Evolutionary conservation across 441 rosid genomes (phyloP).

Genomic region (Gossypium gossypioides): DNA sequence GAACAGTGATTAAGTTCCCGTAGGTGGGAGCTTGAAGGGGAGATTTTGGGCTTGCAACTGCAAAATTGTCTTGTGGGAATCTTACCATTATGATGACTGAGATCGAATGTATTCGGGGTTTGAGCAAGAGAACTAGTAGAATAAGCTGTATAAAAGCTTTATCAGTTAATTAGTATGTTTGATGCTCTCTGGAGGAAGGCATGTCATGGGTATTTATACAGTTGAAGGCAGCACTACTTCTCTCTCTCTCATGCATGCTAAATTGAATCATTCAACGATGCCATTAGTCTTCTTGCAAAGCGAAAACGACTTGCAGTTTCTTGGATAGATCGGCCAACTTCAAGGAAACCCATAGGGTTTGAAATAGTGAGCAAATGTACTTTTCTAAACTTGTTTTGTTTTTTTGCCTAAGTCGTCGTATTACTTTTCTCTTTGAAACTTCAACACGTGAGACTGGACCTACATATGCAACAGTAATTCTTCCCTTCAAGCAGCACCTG

Average conservation of each 20-base stretch:
- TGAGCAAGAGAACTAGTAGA: neutral
- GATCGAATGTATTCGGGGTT: neutral
- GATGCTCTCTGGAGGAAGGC: neutral
- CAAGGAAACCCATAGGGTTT: no score
- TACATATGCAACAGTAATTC: neutral
- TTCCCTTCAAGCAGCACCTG: neutral
- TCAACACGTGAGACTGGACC: neutral
- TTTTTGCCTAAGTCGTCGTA: neutral
- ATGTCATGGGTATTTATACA: neutral
- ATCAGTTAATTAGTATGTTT: neutral
- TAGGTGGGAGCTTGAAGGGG: conserved; percentile 34
- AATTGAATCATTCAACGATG: neutral
- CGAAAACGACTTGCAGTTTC: neutral
- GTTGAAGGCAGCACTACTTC: neutral
- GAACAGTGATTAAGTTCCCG: conserved; percentile 36
- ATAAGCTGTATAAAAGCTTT: neutral
- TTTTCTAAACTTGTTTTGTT: no score
- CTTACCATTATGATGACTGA: neutral
- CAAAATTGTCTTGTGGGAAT: neutral
- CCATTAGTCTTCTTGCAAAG: neutral
- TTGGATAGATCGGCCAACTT: neutral
- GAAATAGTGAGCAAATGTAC: no score
- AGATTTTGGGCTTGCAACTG: conserved; percentile 24
- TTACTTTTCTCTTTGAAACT: neutral
- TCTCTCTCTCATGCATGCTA: neutral